Evolutionary conservation across 768 basidiomycete species (phyloP).

Genomic region (Neoboletus subvelutipes): DNA sequence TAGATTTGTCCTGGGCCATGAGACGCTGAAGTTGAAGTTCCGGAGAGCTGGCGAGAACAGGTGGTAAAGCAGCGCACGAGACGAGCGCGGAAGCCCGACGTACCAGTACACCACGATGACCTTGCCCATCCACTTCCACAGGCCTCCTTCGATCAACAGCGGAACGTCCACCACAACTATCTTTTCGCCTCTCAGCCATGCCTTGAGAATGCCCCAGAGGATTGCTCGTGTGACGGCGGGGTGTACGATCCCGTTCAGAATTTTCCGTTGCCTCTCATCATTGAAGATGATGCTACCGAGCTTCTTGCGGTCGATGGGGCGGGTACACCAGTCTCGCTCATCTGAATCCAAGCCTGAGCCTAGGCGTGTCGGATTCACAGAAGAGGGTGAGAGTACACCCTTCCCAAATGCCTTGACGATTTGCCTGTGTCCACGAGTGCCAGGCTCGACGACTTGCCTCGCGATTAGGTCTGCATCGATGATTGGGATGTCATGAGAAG

Average conservation of each 20-base stretch:
- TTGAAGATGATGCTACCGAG: constrained; percentile 85
- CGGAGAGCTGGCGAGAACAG: constrained; percentile 53
- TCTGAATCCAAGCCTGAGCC: neutral
- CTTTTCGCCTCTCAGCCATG: constrained; percentile 78
- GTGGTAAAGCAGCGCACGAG: neutral
- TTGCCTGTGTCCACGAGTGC: constrained; percentile 65
- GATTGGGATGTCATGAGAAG: constrained; percentile 67
- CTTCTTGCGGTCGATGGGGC: constrained; percentile 76
- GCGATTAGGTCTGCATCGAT: constrained; percentile 93
- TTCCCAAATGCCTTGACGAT: constrained; percentile 73
- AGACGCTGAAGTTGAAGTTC: constrained; percentile 84
- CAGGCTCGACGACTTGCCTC: constrained; percentile 81
- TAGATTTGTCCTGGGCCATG: constrained; percentile 68
- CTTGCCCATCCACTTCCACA: constrained; percentile 81
- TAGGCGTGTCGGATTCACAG: neutral
- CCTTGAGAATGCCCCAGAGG: constrained; percentile 59
- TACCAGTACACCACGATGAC: constrained; percentile 94
- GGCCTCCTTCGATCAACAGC: constrained; percentile 81
- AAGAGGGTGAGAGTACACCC: constrained; percentile 51
- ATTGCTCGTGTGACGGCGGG: constrained; percentile 87
- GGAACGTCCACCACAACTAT: constrained; percentile 89
- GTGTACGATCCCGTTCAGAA: constrained; percentile 84
- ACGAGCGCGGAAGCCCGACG: constrained; percentile 19
- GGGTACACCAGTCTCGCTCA: constrained; percentile 41
- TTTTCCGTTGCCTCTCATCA: constrained; percentile 65